Evolutionary conservation across 1,284 basidiomycete species (phyloP).

Genomic region (Vanrija sp.): DNA sequence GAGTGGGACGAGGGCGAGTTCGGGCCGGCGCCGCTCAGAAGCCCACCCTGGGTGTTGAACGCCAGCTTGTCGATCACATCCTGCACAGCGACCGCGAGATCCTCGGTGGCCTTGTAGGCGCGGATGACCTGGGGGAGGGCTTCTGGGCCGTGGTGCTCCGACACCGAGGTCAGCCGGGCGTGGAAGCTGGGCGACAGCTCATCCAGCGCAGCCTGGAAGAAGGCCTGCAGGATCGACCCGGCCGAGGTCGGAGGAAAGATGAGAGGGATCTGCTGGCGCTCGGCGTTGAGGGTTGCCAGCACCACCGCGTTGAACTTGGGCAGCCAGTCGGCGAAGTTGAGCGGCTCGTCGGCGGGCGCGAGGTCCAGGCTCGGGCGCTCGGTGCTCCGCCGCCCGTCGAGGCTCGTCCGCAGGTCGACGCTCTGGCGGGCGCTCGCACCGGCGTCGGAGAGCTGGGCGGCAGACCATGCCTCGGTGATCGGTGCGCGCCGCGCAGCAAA

Average conservation of each 20-base stretch:
- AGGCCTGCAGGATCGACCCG: constrained; percentile 64
- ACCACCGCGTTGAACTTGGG: constrained; percentile 58
- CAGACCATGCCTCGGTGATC: constrained; percentile 67
- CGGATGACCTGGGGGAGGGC: constrained; percentile 67
- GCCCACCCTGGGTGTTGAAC: constrained; percentile 34
- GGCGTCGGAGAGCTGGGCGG: constrained; percentile 25
- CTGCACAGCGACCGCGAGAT: constrained; percentile 67
- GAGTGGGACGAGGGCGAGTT: constrained; percentile 5
- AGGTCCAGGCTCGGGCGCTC: constrained; percentile 8
- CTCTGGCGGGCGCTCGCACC: background rate
- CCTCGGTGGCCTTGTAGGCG: constrained; percentile 69
- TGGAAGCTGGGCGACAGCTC: constrained; percentile 72
- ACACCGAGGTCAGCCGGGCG: constrained; percentile 66
- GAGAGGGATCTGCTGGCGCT: constrained; percentile 67
- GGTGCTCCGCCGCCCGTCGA: background rate
- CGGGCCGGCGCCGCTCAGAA: constrained; percentile 18
- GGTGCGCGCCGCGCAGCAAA: constrained; percentile 69
- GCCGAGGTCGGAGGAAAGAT: constrained; percentile 65
- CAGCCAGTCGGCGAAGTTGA: constrained; percentile 63
- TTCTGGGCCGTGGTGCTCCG: constrained; percentile 60
- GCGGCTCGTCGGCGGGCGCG: constrained; percentile 19
- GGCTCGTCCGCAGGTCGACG: background rate
- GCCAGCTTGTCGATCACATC: constrained; percentile 66
- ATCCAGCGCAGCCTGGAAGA: constrained; percentile 74
- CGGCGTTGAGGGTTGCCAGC: constrained; percentile 63